Percentiles rank a stretch among this genome's conserved stretches.
phyloP scores from a whole-genome alignment of 306 rosid species.

The Lotus japonicus region DNA sequence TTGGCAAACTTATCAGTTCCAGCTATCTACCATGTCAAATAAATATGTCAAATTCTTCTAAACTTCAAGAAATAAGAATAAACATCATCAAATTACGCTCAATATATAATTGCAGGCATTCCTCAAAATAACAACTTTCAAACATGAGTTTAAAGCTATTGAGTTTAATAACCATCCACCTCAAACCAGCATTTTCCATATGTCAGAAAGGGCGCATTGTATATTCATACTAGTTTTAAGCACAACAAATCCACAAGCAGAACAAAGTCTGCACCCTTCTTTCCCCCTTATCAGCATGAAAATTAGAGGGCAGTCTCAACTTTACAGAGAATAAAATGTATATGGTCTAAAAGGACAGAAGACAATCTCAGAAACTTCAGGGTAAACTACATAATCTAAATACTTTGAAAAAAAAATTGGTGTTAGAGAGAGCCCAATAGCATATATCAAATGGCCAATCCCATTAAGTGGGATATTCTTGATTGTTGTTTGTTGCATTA shows the following conservation, averaged over 20 bases:
- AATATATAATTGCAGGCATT: not conserved
- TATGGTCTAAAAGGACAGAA: not conserved
- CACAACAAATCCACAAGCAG: not conserved
- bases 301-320: not conserved
- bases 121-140: constrained; percentile 9
- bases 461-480: not conserved
- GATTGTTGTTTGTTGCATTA: not conserved
- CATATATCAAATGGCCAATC: not conserved
- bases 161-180: not conserved
- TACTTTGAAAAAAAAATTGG: not conserved
- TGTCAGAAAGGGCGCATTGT: not conserved
- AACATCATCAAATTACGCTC: not conserved
- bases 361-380: not conserved
- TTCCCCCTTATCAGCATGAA: not conserved
- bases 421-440: not conserved
- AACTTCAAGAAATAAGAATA: not conserved
- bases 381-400: not conserved
- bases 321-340: not conserved
- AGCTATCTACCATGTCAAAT: constrained; percentile 44
- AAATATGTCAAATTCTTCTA: not conserved
- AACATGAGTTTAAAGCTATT: not conserved
- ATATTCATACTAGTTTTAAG: not conserved
- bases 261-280: not conserved
- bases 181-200: not conserved
- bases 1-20: constrained; percentile 92